phyloP scores from a whole-genome alignment of 345 rosid species.

The Rhodomyrtus tomentosa region DNA sequence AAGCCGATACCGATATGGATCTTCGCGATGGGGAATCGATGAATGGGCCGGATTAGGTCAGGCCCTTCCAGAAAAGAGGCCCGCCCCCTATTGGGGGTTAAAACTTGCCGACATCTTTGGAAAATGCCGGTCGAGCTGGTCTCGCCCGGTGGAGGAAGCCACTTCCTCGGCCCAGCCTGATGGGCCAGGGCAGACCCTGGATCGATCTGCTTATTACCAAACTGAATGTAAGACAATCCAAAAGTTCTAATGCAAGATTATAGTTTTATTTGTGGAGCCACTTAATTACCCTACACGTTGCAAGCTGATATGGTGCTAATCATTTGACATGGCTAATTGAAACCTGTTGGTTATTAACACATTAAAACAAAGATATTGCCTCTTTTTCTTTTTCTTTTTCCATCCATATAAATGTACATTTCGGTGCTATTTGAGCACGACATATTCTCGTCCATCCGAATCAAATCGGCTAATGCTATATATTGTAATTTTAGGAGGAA shows the following conservation, averaged over 20 bases:
- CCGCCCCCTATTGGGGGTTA: not conserved
- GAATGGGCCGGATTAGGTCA: not conserved
- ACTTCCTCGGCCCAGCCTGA: not conserved
- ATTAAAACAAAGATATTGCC: too few species aligned
- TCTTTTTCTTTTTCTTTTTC: too few species aligned
- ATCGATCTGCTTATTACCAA: not conserved
- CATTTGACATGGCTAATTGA: too few species aligned
- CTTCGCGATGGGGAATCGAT: not conserved
- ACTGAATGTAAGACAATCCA: not conserved
- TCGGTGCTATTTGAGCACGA: not conserved
- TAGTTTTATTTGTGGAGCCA: not conserved
- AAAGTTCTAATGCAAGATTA: not conserved
- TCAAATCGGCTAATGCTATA: not conserved
- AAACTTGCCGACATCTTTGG: not conserved
- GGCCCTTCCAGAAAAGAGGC: not conserved
- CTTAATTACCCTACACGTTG: too few species aligned
- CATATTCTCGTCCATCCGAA: not conserved
- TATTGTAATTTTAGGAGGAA: not conserved
- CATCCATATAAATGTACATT: too few species aligned
- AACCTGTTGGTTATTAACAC: too few species aligned
- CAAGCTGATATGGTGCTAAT: too few species aligned
- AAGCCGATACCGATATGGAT: not conserved
- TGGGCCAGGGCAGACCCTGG: not conserved
- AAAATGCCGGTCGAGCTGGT: not conserved
- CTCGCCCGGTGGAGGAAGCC: not conserved